These are phyloP conservation scores for Trypanosoma brucei DNA, from an alignment of 208 protist species.

Conservation along the genomic window DNA sequence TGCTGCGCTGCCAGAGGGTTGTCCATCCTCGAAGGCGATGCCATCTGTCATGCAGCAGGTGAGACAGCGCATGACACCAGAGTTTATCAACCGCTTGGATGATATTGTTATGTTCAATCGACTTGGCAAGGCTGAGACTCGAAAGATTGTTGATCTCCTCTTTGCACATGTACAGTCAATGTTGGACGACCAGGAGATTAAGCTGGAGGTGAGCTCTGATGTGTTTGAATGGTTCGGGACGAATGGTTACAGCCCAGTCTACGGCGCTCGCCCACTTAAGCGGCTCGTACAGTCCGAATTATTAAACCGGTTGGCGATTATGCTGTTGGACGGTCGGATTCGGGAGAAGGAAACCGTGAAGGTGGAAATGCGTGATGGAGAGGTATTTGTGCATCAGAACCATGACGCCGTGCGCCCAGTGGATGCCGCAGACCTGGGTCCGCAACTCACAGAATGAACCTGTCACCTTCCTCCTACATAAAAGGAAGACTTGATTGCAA, in stretches of 20 bases:
- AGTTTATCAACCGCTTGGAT: conserved; percentile 98
- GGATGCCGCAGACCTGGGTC: conserved; percentile 31
- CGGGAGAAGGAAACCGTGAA: conserved; percentile 65
- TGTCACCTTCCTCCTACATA: neutral
- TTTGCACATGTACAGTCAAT: conserved; percentile 65
- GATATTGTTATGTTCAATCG: conserved; percentile 97
- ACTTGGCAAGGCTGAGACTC: conserved; percentile 76
- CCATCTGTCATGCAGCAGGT: conserved; percentile 87
- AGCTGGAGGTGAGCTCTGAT: conserved; percentile 44
- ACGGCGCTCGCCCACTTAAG: conserved; percentile 94
- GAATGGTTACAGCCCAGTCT: conserved; percentile 89
- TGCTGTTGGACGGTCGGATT: conserved; percentile 82
- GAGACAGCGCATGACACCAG: conserved; percentile 90
- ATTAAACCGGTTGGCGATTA: conserved; percentile 88
- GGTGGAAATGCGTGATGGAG: conserved; percentile 39
- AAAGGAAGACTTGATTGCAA: neutral
- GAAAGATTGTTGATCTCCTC: conserved; percentile 90
- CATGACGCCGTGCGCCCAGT: conserved; percentile 36
- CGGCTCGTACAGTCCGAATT: conserved; percentile 90
- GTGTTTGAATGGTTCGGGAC: conserved; percentile 84
- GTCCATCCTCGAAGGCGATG: conserved; percentile 44
- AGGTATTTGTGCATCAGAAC: conserved; percentile 57
- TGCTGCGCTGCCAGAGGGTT: conserved; percentile 55
- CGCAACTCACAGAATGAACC: conserved; percentile 11
- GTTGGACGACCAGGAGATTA: conserved; percentile 86